Percentiles rank a stretch among this genome's conserved stretches.
Evolutionary conservation across 108 stramenopile species (phyloP).

Genomic region (Conticribra guillardii): DNA sequence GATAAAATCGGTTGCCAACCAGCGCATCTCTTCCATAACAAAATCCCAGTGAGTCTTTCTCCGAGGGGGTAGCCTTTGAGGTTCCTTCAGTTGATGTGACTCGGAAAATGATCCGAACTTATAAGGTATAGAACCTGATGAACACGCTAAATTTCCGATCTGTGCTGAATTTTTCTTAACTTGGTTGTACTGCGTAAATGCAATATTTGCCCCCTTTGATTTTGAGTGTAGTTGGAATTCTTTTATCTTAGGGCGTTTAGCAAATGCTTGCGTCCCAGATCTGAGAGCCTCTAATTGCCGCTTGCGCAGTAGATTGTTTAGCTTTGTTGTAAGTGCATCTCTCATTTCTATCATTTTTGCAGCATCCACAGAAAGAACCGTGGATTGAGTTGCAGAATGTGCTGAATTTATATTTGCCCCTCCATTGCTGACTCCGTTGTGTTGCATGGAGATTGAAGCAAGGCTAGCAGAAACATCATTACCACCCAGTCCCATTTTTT

Average conservation of each 20-base stretch:
- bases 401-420: background rate
- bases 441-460: background rate
- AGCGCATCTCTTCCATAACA: slow-evolving; percentile 88
- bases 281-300: background rate
- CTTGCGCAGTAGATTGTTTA: slow-evolving; percentile 1
- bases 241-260: background rate
- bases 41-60: slow-evolving; percentile 86
- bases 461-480: background rate
- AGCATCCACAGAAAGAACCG: slow-evolving; percentile 2
- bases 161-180: background rate
- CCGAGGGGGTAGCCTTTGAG: slow-evolving; percentile 56
- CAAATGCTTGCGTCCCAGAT: background rate
- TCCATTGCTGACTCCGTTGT: background rate
- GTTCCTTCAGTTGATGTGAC: background rate
- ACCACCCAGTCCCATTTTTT: background rate
- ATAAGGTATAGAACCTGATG: too few species aligned
- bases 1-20: slow-evolving; percentile 87
- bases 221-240: background rate
- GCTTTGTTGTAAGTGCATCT: background rate
- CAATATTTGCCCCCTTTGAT: background rate
- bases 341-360: background rate
- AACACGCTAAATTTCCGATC: too few species aligned
- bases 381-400: background rate
- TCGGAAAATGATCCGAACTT: background rate
- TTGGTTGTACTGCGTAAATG: background rate